Evolutionary conservation across 371 early-diverging fungal species (phyloP).

Genomic region (Blakeslea trispora): DNA sequence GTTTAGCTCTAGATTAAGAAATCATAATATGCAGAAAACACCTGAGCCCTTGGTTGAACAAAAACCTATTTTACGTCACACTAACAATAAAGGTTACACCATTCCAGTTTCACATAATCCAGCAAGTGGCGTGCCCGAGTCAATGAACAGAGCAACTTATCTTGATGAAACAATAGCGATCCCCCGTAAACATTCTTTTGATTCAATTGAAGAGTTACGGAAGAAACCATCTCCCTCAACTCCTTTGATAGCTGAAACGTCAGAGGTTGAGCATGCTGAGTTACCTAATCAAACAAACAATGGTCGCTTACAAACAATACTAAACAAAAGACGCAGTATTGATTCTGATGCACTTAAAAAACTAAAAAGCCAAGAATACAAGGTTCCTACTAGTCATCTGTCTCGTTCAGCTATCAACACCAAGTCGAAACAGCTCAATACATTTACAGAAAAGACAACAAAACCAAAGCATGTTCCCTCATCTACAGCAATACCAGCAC

Average conservation of each 20-base stretch:
- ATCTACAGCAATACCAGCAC: not conserved
- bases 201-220: not conserved
- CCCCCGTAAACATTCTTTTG: not conserved
- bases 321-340: not conserved
- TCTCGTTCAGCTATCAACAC: not conserved
- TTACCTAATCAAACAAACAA: not conserved
- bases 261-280: not conserved
- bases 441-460: not conserved
- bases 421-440: not conserved
- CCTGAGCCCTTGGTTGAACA: not conserved
- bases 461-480: not conserved
- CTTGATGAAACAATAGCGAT: not conserved
- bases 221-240: not conserved
- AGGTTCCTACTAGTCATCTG: no score
- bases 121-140: no score
- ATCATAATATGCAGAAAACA: constrained; percentile 3
- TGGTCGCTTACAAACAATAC: not conserved
- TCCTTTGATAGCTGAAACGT: not conserved
- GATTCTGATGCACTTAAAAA: not conserved
- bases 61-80: not conserved
- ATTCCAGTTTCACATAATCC: not conserved
- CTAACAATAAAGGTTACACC: not conserved
- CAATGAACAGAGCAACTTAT: not conserved
- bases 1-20: not conserved
- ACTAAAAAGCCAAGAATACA: not conserved